Base-by-base conservation (phyloP, 148 eudicot genomes). In the Spergularia bocconei region DNA sequence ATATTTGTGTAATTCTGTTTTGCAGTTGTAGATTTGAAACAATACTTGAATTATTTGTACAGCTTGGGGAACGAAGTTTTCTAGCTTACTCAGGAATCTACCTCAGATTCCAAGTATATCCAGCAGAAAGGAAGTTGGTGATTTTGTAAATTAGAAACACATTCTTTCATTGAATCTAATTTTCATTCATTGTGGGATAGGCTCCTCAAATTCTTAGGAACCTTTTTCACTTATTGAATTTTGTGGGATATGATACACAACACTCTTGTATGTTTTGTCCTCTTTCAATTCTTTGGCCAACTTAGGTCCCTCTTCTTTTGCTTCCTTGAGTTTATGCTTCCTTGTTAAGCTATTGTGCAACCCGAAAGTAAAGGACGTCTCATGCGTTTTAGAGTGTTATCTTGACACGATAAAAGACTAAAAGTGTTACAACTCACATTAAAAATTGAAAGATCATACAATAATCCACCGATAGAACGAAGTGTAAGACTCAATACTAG, bases 11-110 rank as follows among this genome's bases (percentile, higher is more conserved):
- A 9, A 44, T 44, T 60, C 44, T 61, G 17, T 60, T 63, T 38
- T 79, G 78, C 82, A 79, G 82, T 41, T 73, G 60, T 73, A 79
- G 81, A 68, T 57, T 50, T 17, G 67, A 20, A 21, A 67, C 51
- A 68, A 25, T 53, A 60, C 39, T 14, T 33, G 41, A 77, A 19
- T 67, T 16, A 14, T 74, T 20, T 33, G 63, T 70, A 64, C 21
- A 79, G 81, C 62, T 73, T 74, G 81, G 66, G 76, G 48, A 66
- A 66, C 81, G 65, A 78, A 78, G 81, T 72, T 78, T 72, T 66
- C 77, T 71, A 72, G 61, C 76, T 65, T 54, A 13, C 11, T 33
- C 17, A 14, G 44, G 73, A 79, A 79, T 73, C 82, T 69, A 69
- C 38, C 75, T 74, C 78, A 21, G 82, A 60, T 79, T 79, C 82